Conservation (phyloP, 176 grass and related monocot genomes). For the Miscanthus lutarioriparius region DNA sequence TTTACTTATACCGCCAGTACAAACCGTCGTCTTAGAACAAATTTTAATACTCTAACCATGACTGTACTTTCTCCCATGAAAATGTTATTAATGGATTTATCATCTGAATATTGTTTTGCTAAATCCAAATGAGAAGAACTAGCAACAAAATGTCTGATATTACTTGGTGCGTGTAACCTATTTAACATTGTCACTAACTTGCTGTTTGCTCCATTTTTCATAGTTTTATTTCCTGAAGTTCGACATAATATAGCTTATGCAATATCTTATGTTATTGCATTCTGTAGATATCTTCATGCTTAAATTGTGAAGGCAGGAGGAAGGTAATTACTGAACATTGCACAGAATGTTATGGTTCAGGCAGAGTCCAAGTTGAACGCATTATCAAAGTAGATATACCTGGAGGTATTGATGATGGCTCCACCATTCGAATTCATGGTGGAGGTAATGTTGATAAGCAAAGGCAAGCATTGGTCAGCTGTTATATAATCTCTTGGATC, state of each 20-base stretch:
- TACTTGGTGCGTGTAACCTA: not conserved
- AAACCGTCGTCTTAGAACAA: not conserved
- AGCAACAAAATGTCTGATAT: not conserved
- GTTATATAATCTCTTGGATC: slow-evolving; percentile 2
- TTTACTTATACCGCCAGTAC: not conserved
- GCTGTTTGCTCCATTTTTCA: not conserved
- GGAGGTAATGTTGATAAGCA: slow-evolving; percentile 75
- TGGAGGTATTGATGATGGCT: slow-evolving; percentile 81
- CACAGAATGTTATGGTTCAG: slow-evolving; percentile 62
- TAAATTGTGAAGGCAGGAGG: slow-evolving; percentile 71
- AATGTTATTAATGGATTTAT: not conserved
- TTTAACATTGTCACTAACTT: not conserved
- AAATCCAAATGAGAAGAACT: not conserved
- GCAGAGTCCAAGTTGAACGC: slow-evolving; percentile 57
- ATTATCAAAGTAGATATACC: slow-evolving; percentile 70
- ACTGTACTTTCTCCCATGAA: not conserved
- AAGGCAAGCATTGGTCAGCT: slow-evolving; percentile 47
- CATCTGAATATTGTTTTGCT: not conserved
- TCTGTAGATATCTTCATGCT: slow-evolving; percentile 86
- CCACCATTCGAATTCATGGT: slow-evolving; percentile 62
- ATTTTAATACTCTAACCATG: not conserved
- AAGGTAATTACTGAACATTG: slow-evolving; percentile 81
- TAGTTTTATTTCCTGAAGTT: slow-evolving; percentile 5
- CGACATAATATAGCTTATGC: slow-evolving; percentile 10
- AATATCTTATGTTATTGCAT: slow-evolving; percentile 17